A percentile compares a stretch with the other conserved stretches of the same genome.
phyloP scores from a whole-genome alignment of 192 early-diverging fungal species.

The Lobosporangium transversale region DNA sequence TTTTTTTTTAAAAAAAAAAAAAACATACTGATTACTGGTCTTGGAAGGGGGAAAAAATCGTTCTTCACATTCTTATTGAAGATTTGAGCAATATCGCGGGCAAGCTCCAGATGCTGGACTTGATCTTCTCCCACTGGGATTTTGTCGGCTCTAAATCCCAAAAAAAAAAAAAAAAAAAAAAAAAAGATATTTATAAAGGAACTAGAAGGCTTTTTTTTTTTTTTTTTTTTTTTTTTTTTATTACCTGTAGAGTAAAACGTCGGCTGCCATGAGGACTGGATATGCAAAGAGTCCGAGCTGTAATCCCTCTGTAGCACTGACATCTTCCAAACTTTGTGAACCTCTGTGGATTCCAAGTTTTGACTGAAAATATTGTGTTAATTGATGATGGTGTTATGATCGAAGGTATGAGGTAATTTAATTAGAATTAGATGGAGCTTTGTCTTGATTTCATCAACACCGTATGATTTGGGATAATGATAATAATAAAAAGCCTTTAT shows the following conservation, averaged over 20 bases:
- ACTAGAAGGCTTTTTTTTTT: no score
- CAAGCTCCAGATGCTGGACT: constrained; percentile 88
- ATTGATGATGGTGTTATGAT: no score
- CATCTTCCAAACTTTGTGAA: constrained; percentile 56
- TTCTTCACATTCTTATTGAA: constrained; percentile 80
- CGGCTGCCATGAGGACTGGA: constrained; percentile 92
- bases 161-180: no score
- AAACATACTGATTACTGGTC: constrained; percentile 68
- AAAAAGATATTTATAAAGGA: no score
- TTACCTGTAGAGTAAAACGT: constrained; percentile 88
- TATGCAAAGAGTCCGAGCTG: constrained; percentile 88
- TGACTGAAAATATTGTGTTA: constrained; percentile 41
- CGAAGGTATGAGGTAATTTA: no score
- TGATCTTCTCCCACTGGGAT: constrained; percentile 96
- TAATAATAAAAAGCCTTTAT: no score
- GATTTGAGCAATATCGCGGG: constrained; percentile 76
- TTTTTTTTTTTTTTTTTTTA: not conserved
- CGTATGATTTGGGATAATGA: no score
- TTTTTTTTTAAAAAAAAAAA: not conserved
- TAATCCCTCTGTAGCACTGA: constrained; percentile 55
- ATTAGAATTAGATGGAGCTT: no score
- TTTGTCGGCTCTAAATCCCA: constrained; percentile 74
- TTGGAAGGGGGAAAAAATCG: constrained; percentile 74
- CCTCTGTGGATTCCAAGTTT: constrained; percentile 57
- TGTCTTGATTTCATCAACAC: no score